Conservation (phyloP, 495 filamentous ascomycete genomes). For the Hyphodiscus hymeniophilus region DNA sequence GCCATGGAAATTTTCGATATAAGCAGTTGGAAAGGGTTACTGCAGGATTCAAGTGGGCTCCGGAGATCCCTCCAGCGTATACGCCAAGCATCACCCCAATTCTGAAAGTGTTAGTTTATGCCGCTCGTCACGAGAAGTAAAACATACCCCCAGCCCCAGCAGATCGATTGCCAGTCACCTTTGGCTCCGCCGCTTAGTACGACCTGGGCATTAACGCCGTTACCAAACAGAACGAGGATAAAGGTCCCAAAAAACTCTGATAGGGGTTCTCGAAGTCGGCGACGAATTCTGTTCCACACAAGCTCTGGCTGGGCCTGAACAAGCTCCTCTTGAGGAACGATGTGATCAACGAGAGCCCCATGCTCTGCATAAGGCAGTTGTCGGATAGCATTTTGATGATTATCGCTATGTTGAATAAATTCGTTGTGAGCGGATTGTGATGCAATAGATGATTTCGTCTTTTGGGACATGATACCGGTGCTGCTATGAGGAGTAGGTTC, state of each 20-base stretch:
- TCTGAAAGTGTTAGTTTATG: conserved; percentile 1
- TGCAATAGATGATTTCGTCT: no score
- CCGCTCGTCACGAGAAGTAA: neutral
- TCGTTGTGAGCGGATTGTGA: no score
- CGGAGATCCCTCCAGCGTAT: conserved; percentile 43
- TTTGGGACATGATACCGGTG: no score
- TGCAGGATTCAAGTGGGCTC: conserved; percentile 58
- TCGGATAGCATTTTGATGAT: no score
- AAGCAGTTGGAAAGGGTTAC: conserved; percentile 47
- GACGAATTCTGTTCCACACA: conserved; percentile 39
- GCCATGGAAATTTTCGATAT: conserved; percentile 54
- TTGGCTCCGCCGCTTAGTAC: conserved; percentile 14
- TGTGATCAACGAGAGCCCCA: conserved; percentile 18
- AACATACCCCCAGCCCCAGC: conserved; percentile 32
- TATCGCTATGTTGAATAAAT: no score
- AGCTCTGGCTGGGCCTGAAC: conserved; percentile 8
- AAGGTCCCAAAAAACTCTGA: conserved; percentile 59
- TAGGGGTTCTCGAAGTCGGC: conserved; percentile 43
- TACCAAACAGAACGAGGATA: conserved; percentile 55
- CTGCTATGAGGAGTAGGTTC: no score
- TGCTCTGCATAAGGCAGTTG: conserved; percentile 20
- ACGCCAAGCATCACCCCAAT: conserved; percentile 60
- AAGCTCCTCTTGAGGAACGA: conserved; percentile 15
- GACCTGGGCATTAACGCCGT: conserved; percentile 33
- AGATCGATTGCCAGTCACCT: conserved; percentile 39